phyloP scores from a whole-genome alignment of 345 rosid species.

The Boechera divaricarpa region DNA sequence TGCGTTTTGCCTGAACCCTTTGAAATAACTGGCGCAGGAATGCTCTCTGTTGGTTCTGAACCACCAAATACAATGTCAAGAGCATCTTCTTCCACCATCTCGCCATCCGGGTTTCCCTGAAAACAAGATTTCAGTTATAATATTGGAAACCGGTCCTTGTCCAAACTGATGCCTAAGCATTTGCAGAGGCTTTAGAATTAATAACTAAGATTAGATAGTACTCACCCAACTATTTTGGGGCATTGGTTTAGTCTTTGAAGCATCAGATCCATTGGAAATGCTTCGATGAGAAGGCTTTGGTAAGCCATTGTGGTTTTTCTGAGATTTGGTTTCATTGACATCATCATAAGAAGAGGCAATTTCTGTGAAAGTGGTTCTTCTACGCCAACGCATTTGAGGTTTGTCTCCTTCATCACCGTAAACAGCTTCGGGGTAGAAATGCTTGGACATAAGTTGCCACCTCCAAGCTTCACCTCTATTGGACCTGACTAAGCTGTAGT shows the following conservation, averaged over 20 bases:
- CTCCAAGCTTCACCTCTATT: slow-evolving; percentile 59
- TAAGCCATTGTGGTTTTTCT: slow-evolving; percentile 16
- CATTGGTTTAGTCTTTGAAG: slow-evolving; percentile 24
- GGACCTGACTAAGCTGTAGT: slow-evolving; percentile 61
- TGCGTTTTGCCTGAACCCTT: slow-evolving; percentile 32
- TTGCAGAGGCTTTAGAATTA: slow-evolving; percentile 12
- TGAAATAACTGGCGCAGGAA: slow-evolving; percentile 9
- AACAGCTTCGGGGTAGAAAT: slow-evolving; percentile 80
- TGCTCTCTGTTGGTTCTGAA: slow-evolving; percentile 35
- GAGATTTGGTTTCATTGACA: slow-evolving; percentile 31
- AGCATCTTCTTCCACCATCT: slow-evolving; percentile 38
- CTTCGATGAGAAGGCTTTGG: slow-evolving; percentile 26
- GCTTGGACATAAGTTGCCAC: slow-evolving; percentile 60
- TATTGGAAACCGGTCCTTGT: slow-evolving; percentile 5
- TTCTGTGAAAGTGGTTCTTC: slow-evolving; percentile 63
- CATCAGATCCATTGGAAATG: slow-evolving; percentile 31
- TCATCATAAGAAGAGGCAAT: slow-evolving; percentile 33
- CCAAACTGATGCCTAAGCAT: slow-evolving; percentile 21
- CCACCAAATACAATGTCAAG: slow-evolving; percentile 43
- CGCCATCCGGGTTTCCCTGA: slow-evolving; percentile 35
- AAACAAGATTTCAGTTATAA: not conserved
- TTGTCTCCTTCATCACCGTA: slow-evolving; percentile 66
- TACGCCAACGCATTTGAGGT: slow-evolving; percentile 75
- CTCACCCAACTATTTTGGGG: slow-evolving; percentile 37
- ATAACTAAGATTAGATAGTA: slow-evolving; percentile 14